Conservation (phyloP, 129 eudicot genomes). For the Ambrosia artemisiifolia region DNA sequence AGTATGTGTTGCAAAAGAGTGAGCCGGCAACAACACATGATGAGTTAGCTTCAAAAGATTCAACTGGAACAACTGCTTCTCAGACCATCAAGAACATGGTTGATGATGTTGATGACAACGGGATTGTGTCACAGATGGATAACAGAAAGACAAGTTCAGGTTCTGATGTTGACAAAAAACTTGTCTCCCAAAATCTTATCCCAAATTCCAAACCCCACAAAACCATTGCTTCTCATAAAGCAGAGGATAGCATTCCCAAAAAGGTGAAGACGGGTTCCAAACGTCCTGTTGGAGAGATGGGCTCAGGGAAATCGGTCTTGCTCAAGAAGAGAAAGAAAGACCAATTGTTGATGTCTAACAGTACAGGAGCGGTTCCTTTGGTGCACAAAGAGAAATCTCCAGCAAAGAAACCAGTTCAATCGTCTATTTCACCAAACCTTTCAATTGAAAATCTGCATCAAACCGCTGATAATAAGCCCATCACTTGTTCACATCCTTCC, state of each 20-base stretch:
- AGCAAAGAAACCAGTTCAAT: too few species aligned
- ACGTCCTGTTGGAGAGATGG: slow-evolving; percentile 54
- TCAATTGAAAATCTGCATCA: slow-evolving; percentile 4
- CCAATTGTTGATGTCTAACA: slow-evolving; percentile 12
- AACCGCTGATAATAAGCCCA: slow-evolving; percentile 19
- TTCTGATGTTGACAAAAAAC: slow-evolving; percentile 19
- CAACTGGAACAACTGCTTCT: slow-evolving; percentile 11
- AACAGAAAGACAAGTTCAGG: slow-evolving; percentile 14
- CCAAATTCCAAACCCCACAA: slow-evolving; percentile 12
- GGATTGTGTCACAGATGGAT: slow-evolving; percentile 12
- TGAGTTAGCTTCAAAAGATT: slow-evolving; percentile 17
- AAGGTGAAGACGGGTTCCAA: slow-evolving; percentile 56
- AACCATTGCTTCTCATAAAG: neutral
- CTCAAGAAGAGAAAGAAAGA: slow-evolving; percentile 45
- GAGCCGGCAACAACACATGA: slow-evolving; percentile 23
- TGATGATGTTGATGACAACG: slow-evolving; percentile 20
- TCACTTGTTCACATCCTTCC: slow-evolving; percentile 19
- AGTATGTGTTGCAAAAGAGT: slow-evolving; percentile 48
- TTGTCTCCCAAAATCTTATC: slow-evolving; percentile 7
- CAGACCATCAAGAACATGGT: slow-evolving; percentile 22
- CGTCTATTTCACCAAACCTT: too few species aligned
- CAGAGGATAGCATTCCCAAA: slow-evolving; percentile 27
- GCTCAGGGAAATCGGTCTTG: slow-evolving; percentile 24
- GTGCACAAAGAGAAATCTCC: neutral
- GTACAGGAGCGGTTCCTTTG: slow-evolving; percentile 13